Evolutionary conservation across 148 eudicot species (phyloP), one percentile per base, ranked within the genome.

Genomic region (Cornus suecica): DNA sequence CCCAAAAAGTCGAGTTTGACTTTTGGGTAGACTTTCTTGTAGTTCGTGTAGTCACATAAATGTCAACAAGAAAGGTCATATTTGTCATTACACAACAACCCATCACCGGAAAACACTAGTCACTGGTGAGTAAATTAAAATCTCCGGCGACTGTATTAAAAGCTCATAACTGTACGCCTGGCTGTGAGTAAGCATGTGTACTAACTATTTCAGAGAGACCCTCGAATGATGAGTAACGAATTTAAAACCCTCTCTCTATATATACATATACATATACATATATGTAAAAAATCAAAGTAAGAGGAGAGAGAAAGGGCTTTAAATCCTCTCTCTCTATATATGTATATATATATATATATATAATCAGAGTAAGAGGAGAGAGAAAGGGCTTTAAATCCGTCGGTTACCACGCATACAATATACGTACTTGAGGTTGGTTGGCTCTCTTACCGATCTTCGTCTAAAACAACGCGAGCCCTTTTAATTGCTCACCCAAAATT

Each of bases 401-500:
- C 71, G 71, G 71, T 68, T 68, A 68, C 71, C 23, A 68, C 52
- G 34, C 41, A 68, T 34, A 22, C 14, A 65, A 30, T 65, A 18
- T 66, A 66, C 42, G 69, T 32, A 5, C 42, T 31, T 66, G 45
- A 5, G 11, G 32, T 32, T 66, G 56, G 56, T 66, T 20, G 16
- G 5, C 32, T 37, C 66, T 16, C 66, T 62, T 26, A 27, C 30
- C 65, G 14, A n/a, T 66, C 76, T 26, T 51, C 22, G 28, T 24
- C 42, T 20, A 37, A 37, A 37, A 20, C 76, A 15, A 29, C 51
- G 56, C 58, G 16, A 45, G 13, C 58, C 25, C 61, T 69, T 26
- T 77, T 77, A 26, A 77, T 69, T 69, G 62, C 61, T 26, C 66
- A 58, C 28, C 48, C 42, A 6, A 61, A 61, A 76, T 62, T 62